Evolutionary conservation across 805 yeast species (phyloP), one percentile per base, ranked within the genome.

Genomic region (Yarrowia sp.): DNA sequence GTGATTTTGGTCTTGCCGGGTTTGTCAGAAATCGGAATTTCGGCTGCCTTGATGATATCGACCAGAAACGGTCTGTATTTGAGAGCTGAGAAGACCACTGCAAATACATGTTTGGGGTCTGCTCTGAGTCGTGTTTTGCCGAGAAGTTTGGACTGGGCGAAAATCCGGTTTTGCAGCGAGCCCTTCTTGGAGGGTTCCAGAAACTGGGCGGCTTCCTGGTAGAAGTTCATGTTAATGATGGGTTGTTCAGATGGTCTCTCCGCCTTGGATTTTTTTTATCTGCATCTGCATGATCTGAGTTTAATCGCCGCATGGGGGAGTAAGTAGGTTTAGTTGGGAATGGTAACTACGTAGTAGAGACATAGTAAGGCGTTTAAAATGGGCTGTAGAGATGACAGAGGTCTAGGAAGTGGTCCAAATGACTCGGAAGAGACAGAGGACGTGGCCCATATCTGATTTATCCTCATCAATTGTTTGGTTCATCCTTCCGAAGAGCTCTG

Each of bases 51-150:
- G 76, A 94, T 84, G 49, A 94, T 83, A 42, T 82, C 82, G 58
- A 80, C 79, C 44, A 95, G 81, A 71, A 85, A 86, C 14, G 86
- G 87, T 72, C 86, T 86, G 76, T 87, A 91, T 74, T 85, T 87
- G 74, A 92, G 79, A 1, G 97, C 86, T 4, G 96, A 90, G 39
- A 87, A 82, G 30, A 92, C 92, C 34, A 94, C 79, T 0, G 98
- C 99, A 80, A 82, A 92, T 1, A 93, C 79, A 74, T 94, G 97
- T 73, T 90, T 91, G 0, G 98, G 96, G 69, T 92, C 86, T 0
- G 87, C 80, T 73, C 84, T 80, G 68, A 88, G 75, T 72, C 80
- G 81, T 67, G 80, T 81, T 52, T 76, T 77, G 17, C 60, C 60
- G n/a, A 42, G 58, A 6, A 50, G 50, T 38, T 70, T 76, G 72